A percentile compares a stretch with the other conserved stretches of the same genome.
These are phyloP conservation scores for Rubia tinctorum DNA, from an alignment of 305 asterid genomes.

Conservation along the genomic window DNA sequence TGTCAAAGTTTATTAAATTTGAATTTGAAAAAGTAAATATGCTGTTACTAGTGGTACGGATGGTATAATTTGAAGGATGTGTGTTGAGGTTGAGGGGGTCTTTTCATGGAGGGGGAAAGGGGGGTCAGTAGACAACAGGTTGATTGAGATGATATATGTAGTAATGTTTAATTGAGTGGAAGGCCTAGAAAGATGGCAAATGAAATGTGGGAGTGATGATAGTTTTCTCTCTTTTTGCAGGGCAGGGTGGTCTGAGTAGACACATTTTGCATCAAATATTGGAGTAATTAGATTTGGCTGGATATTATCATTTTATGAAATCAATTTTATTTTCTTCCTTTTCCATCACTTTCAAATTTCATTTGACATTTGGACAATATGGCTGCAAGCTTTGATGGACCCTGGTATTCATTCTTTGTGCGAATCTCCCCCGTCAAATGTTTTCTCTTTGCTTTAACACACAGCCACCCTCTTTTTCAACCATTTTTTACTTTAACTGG, in stretches of 20 bases:
- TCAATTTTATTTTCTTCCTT: background rate
- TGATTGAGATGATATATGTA: constrained; percentile 16
- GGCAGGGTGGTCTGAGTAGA: constrained; percentile 38
- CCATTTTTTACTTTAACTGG: background rate
- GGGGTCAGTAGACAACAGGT: constrained; percentile 4
- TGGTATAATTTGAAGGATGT: constrained; percentile 1
- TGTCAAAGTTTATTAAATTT: too few species aligned
- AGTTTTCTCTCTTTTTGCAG: constrained; percentile 39
- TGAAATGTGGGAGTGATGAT: constrained; percentile 41
- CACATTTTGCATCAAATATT: constrained; percentile 25
- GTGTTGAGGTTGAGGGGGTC: background rate
- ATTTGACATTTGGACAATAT: constrained; percentile 46
- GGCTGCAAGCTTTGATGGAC: constrained; percentile 50
- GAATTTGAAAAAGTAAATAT: too few species aligned
- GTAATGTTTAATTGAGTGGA: constrained; percentile 28
- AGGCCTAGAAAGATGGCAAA: constrained; percentile 32
- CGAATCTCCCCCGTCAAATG: constrained; percentile 11
- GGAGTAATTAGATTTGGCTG: constrained; percentile 27
- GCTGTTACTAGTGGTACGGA: too few species aligned
- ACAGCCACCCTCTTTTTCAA: constrained; percentile 2
- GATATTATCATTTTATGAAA: constrained; percentile 18
- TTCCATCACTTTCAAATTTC: constrained; percentile 15
- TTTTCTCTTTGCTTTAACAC: constrained; percentile 11
- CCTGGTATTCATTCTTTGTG: constrained; percentile 32
- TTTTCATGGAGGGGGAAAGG: background rate